These are phyloP conservation scores for Tricholoma bakamatsutake DNA, from an alignment of 768 basidiomycete genomes.

Conservation along the genomic window DNA sequence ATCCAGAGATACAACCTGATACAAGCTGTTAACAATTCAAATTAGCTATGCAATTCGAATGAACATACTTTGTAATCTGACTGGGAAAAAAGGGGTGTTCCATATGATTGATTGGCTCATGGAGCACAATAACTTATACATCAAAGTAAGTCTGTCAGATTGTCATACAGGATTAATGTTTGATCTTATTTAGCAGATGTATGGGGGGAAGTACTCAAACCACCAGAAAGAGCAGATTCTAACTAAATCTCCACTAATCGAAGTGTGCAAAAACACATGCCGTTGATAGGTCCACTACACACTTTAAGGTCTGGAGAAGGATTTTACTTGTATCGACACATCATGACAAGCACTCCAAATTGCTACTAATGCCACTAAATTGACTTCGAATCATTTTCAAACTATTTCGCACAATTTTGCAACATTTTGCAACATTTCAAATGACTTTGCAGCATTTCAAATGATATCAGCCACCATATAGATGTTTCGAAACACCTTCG, in stretches of 20 bases:
- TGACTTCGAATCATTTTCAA: too few relatives aligned
- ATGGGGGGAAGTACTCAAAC: constrained; percentile 31
- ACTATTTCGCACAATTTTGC: too few relatives aligned
- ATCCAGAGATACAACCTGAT: not conserved
- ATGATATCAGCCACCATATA: too few relatives aligned
- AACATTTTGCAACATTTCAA: too few relatives aligned
- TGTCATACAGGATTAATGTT: not conserved
- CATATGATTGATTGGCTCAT: constrained; percentile 35
- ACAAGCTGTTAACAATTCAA: not conserved
- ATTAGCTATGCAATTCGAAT: constrained; percentile 22
- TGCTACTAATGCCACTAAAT: too few relatives aligned
- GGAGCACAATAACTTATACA: constrained; percentile 36
- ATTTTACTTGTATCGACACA: too few relatives aligned
- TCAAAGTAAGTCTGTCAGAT: constrained; percentile 25
- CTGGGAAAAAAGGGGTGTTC: constrained; percentile 22
- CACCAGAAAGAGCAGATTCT: constrained; percentile 24
- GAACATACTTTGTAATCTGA: constrained; percentile 31
- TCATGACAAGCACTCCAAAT: too few relatives aligned
- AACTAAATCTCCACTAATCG: constrained; percentile 26
- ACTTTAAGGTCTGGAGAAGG: too few relatives aligned
- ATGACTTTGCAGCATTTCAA: too few relatives aligned
- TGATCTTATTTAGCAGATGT: constrained; percentile 18
- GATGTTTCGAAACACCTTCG: too few relatives aligned
- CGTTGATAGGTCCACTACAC: too few relatives aligned
- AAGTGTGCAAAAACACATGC: constrained; percentile 24